Conservation (phyloP, 2,329 filamentous ascomycete species). For the Pochonia chlamydosporia region DNA sequence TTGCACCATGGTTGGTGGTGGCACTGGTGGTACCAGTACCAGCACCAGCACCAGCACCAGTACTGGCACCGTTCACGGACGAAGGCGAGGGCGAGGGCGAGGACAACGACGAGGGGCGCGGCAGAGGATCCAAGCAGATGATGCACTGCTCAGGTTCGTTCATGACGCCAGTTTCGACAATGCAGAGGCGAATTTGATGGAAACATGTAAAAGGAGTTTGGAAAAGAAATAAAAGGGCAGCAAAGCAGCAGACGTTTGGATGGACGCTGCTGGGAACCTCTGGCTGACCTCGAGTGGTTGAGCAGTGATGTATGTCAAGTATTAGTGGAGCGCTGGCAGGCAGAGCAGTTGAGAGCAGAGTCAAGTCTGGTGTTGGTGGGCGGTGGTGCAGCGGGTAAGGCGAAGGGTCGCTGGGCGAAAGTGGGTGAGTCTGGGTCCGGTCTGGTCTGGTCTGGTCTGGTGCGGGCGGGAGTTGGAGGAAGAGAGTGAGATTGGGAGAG, state of each 20-base stretch:
- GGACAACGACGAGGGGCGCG: slow-evolving; percentile 22
- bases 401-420: neutral
- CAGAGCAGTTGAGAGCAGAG: neutral
- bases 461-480: neutral
- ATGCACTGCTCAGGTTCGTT: slow-evolving; percentile 61
- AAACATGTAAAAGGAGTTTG: slow-evolving; percentile 40
- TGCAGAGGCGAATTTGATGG: slow-evolving; percentile 29
- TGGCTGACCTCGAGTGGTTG: neutral
- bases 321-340: slow-evolving; percentile 3
- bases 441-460: neutral
- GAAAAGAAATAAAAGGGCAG: slow-evolving; percentile 9
- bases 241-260: neutral
- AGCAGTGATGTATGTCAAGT: neutral
- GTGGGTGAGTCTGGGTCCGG: neutral
- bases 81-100: slow-evolving; percentile 2
- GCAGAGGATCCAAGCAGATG: slow-evolving; percentile 60
- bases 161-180: slow-evolving; percentile 38
- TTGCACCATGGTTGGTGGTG: slow-evolving; percentile 17
- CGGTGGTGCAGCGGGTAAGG: neutral
- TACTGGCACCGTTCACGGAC: slow-evolving; percentile 14
- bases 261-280: neutral
- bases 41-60: slow-evolving; percentile 1
- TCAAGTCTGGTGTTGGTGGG: neutral
- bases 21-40: slow-evolving; percentile 11
- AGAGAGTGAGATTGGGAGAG: neutral